These are phyloP conservation scores for Thielaviopsis punctulata DNA, from an alignment of 2,329 filamentous ascomycete genomes.

Conservation along the genomic window DNA sequence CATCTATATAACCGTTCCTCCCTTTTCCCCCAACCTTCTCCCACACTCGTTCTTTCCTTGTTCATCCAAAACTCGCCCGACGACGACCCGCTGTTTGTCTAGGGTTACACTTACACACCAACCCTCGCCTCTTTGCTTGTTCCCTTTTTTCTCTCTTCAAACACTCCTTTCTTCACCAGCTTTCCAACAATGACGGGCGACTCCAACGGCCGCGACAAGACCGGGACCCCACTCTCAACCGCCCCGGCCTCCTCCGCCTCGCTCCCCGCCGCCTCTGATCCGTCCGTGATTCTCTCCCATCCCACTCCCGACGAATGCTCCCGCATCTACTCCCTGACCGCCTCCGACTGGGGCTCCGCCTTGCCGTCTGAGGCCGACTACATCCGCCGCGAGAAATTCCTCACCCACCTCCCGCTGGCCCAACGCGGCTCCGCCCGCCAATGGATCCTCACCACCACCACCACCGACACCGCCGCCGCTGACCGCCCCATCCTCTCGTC, in stretches of 20 bases:
- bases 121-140: background rate
- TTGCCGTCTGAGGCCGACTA: slow-evolving; percentile 35
- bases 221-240: background rate
- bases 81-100: no score
- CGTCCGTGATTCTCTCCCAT: slow-evolving; percentile 28
- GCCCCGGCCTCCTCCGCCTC: background rate
- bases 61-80: no score
- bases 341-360: slow-evolving; percentile 40
- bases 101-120: background rate
- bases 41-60: background rate
- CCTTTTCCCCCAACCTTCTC: no score
- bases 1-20: no score
- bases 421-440: slow-evolving; percentile 39
- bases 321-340: slow-evolving; percentile 37
- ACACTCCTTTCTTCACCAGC: background rate
- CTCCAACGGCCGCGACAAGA: slow-evolving; percentile 1
- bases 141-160: background rate
- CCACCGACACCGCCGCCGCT: slow-evolving; percentile 18
- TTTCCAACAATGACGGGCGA: slow-evolving; percentile 4
- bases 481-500: slow-evolving; percentile 41
- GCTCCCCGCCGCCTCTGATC: slow-evolving; percentile 5
- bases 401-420: slow-evolving; percentile 40
- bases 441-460: slow-evolving; percentile 36
- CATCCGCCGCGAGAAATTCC: slow-evolving; percentile 38
- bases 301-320: slow-evolving; percentile 39